phyloP scores from a whole-genome alignment of 306 rosid species.

The Ziziphus jujuba region DNA sequence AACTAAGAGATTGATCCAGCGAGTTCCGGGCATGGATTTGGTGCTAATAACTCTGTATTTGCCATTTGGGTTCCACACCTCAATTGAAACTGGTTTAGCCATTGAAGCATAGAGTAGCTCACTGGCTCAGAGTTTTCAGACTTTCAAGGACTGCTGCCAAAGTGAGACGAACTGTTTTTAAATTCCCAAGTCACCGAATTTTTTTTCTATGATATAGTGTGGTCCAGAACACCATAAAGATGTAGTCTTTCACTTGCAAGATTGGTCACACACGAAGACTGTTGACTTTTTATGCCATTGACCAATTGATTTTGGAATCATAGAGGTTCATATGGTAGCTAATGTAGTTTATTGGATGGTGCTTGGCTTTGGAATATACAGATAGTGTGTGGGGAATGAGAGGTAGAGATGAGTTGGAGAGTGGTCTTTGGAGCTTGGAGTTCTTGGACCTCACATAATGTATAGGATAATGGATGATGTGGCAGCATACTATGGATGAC shows the following conservation, averaged over 20 bases:
- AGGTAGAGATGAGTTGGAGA: constrained; percentile 23
- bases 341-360: constrained; percentile 1
- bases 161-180: not conserved
- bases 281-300: constrained; percentile 11
- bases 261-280: not conserved
- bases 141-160: not conserved
- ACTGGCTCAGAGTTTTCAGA: not conserved
- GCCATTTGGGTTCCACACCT: constrained; percentile 94
- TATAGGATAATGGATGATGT: constrained; percentile 41
- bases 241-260: not conserved
- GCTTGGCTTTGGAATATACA: constrained; percentile 3
- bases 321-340: constrained; percentile 1
- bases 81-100: constrained; percentile 91
- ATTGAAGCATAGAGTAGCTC: constrained; percentile 24
- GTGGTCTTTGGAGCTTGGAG: constrained; percentile 11
- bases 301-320: constrained; percentile 1
- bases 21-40: constrained; percentile 97
- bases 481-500: constrained; percentile 18
- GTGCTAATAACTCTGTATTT: constrained; percentile 97
- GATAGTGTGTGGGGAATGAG: constrained; percentile 35
- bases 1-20: constrained; percentile 93
- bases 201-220: constrained; percentile 20
- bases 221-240: not conserved
- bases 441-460: constrained; percentile 54
- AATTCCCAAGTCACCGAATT: constrained; percentile 9